Percentiles rank a stretch among this genome's conserved stretches.
Conservation (phyloP, 495 filamentous ascomycete genomes). For the Tuber aestivum region DNA sequence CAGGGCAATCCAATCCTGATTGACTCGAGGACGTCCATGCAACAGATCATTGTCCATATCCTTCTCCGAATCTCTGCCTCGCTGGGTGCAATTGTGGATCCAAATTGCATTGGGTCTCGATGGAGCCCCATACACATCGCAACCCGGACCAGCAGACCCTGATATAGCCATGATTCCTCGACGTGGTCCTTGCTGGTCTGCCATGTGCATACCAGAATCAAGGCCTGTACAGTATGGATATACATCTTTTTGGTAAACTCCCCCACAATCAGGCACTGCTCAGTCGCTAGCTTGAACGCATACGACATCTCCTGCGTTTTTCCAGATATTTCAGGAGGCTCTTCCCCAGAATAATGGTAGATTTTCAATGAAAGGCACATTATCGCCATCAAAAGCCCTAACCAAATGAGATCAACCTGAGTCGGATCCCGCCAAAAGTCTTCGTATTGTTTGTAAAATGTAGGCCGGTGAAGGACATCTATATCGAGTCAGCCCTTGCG, state of each 20-base stretch:
- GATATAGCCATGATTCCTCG: constrained; percentile 75
- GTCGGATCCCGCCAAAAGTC: constrained; percentile 80
- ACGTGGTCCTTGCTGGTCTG: constrained; percentile 71
- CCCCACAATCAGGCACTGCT: constrained; percentile 77
- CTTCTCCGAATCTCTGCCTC: constrained; percentile 87
- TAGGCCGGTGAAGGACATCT: constrained; percentile 79
- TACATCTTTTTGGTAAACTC: constrained; percentile 84
- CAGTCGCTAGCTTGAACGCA: constrained; percentile 72
- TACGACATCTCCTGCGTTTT: constrained; percentile 70
- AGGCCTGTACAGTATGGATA: constrained; percentile 73
- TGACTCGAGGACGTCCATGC: constrained; percentile 79
- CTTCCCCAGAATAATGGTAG: constrained; percentile 82
- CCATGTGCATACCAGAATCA: constrained; percentile 77
- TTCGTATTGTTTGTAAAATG: constrained; percentile 81
- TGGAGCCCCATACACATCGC: constrained; percentile 96
- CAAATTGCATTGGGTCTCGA: constrained; percentile 77
- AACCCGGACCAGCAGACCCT: constrained; percentile 72
- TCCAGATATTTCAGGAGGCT: constrained; percentile 72
- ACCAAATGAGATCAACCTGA: constrained; percentile 76
- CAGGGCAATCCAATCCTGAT: constrained; percentile 85
- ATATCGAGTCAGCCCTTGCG: constrained; percentile 42
- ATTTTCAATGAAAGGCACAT: constrained; percentile 87
- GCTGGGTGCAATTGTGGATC: constrained; percentile 68
- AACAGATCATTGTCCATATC: constrained; percentile 78
- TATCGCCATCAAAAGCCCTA: constrained; percentile 81